Evolutionary conservation across 257 asterid genomes (phyloP), one percentile per base, ranked within the genome.

Genomic region (Solanum microdontum): DNA sequence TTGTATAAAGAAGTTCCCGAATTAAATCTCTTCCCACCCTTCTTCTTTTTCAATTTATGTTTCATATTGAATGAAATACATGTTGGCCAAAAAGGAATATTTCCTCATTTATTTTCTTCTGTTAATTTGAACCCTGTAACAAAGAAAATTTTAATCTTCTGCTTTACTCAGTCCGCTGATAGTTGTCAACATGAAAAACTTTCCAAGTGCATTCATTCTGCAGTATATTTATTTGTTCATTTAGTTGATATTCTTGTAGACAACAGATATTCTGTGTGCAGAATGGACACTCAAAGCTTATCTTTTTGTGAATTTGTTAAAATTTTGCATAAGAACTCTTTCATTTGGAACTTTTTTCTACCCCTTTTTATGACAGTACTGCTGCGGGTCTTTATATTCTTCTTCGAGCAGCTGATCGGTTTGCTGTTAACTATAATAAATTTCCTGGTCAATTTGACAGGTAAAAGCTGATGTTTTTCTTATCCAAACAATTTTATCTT

Each of bases 391-490:
- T 96, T 89, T 97, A 96, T 88, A 88, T 96, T 89, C 97, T 97
- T 89, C 95, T 95, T 55, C 96, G 99, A 82, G 98, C 99, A 51
- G 98, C 92, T 60, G 99, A 97, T 84, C 98, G 98, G 68, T 95
- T 94, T 90, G 94, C 94, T 88, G 98, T 98, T 66, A 96, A 94
- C 92, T 95, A 92, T 88, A 93, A 93, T 73, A 90, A 90, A 88
- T 97, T 97, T 86, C 99, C 99, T 5, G 99, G 99, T 75, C 96
- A 97, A 90, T 92, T 93, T 89, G 99, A 96, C 87, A 94, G 99
- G 99, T 97, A 95, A 88, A 43, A 34, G 86, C 60, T 85, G 32
- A 85, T 19, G 39, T 88, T 48, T 14, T 48, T 30, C 70, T 48
- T 70, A 30, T 30, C 43, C 85, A 48, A 48, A 17, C 69, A 28